phyloP scores from a whole-genome alignment of 2,329 filamentous ascomycete species.

The Sodiomyces alkalinus region DNA sequence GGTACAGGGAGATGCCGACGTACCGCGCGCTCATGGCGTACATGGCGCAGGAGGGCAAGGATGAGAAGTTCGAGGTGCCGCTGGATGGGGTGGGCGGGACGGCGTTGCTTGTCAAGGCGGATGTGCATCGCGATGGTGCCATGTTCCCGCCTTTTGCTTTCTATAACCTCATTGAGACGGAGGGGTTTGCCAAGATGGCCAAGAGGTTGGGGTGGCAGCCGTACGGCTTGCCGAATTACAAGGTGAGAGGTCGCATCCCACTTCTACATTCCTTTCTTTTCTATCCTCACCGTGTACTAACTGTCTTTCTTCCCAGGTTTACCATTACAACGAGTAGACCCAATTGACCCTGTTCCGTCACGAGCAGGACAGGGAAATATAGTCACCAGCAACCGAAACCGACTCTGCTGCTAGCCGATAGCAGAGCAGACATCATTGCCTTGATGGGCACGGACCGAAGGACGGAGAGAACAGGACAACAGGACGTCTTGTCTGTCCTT shows the following conservation, averaged over 20 bases:
- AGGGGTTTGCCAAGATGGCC: constrained; percentile 97
- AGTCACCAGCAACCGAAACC: too few species aligned
- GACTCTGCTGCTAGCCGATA: too few species aligned
- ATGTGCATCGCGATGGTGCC: constrained; percentile 90
- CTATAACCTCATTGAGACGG: constrained; percentile 93
- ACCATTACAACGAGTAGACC: constrained; percentile 80
- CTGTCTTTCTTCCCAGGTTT: constrained; percentile 48
- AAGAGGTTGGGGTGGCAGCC: constrained; percentile 72
- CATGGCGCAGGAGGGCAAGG: constrained; percentile 44
- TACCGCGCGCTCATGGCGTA: constrained; percentile 87
- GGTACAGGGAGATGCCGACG: constrained; percentile 84
- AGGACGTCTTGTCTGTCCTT: too few species aligned
- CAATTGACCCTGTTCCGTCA: too few species aligned
- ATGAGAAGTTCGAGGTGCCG: constrained; percentile 48
- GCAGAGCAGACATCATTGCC: too few species aligned
- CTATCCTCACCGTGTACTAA: not conserved
- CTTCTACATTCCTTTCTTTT: not conserved
- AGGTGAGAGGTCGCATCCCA: constrained; percentile 46
- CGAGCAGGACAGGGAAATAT: too few species aligned
- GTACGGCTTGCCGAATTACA: constrained; percentile 90
- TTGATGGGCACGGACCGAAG: too few species aligned
- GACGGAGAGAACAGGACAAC: too few species aligned
- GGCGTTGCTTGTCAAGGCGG: constrained; percentile 83
- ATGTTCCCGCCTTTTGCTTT: constrained; percentile 98
- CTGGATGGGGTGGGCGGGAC: constrained; percentile 92